These are phyloP conservation scores for Mesembryanthemum crystallinum DNA, from an alignment of 148 eudicot genomes.

Conservation along the genomic window DNA sequence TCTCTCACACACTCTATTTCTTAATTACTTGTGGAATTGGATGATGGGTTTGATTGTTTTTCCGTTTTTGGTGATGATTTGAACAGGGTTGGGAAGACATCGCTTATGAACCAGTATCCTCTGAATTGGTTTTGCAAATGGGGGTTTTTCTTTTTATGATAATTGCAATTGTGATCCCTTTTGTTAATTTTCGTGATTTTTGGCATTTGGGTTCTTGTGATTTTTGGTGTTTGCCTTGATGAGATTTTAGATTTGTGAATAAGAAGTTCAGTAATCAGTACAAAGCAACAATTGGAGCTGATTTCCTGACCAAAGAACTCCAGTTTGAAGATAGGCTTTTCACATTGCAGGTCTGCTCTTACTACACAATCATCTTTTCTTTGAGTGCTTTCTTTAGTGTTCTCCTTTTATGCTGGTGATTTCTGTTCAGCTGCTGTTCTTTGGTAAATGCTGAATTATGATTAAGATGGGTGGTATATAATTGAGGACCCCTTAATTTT, in stretches of 20 bases:
- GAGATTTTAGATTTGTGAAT: conserved; percentile 54
- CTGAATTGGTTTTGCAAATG: conserved; percentile 4
- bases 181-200: not conserved
- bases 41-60: conserved; percentile 14
- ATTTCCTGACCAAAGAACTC: conserved; percentile 66
- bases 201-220: not conserved
- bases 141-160: not conserved
- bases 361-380: not conserved
- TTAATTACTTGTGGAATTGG: conserved; percentile 3
- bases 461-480: not conserved
- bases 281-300: conserved; percentile 72
- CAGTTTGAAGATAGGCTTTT: conserved; percentile 60
- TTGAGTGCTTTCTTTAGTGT: not conserved
- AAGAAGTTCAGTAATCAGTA: conserved; percentile 67
- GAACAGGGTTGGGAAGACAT: conserved; percentile 70
- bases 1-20: not conserved
- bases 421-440: conserved; percentile 3
- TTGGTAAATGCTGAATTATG: not conserved
- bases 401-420: not conserved
- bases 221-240: conserved; percentile 31
- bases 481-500: not conserved
- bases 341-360: conserved; percentile 54
- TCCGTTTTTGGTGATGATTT: conserved; percentile 25
- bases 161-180: not conserved
- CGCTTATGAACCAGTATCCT: conserved; percentile 82